phyloP scores from a whole-genome alignment of 129 eudicot genomes.

The Ambrosia artemisiifolia region DNA sequence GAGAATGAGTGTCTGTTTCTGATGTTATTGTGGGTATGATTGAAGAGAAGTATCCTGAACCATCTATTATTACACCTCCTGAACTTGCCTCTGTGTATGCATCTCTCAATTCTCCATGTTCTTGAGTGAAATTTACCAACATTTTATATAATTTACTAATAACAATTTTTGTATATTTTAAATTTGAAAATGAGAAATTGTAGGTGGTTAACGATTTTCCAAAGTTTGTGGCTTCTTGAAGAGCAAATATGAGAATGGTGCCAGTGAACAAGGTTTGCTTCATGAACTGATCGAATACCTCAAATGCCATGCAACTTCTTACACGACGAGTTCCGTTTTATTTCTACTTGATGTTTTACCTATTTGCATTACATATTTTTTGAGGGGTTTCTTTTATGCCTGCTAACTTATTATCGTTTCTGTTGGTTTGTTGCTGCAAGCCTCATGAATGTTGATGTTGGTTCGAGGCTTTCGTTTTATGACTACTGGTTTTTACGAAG shows the following conservation, averaged over 20 bases:
- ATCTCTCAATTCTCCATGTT: constrained; percentile 6
- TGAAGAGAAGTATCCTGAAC: constrained; percentile 76
- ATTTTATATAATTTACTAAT: not conserved
- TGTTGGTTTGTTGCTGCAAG: too few relatives aligned
- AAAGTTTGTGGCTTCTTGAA: constrained; percentile 61
- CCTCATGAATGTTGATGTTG: too few relatives aligned
- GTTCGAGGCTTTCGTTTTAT: too few relatives aligned
- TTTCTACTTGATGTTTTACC: too few relatives aligned
- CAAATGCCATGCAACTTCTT: too few relatives aligned
- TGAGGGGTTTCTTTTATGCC: too few relatives aligned
- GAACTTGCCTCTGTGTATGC: constrained; percentile 68
- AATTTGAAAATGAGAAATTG: not conserved
- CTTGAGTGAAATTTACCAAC: not conserved
- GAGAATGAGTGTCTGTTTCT: constrained; percentile 78
- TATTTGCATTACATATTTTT: too few relatives aligned
- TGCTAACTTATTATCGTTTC: too few relatives aligned
- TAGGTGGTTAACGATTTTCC: constrained; percentile 75
- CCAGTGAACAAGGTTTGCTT: constrained; percentile 66
- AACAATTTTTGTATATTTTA: not conserved
- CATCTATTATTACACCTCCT: constrained; percentile 66
- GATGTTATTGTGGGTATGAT: constrained; percentile 72
- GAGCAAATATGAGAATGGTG: constrained; percentile 80
- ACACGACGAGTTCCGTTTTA: too few relatives aligned
- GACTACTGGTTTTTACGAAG: too few relatives aligned
- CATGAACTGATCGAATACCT: constrained; percentile 40